Base-by-base conservation (phyloP, 1,139 yeast genomes). In the Debaryomyces subglobosus region DNA sequence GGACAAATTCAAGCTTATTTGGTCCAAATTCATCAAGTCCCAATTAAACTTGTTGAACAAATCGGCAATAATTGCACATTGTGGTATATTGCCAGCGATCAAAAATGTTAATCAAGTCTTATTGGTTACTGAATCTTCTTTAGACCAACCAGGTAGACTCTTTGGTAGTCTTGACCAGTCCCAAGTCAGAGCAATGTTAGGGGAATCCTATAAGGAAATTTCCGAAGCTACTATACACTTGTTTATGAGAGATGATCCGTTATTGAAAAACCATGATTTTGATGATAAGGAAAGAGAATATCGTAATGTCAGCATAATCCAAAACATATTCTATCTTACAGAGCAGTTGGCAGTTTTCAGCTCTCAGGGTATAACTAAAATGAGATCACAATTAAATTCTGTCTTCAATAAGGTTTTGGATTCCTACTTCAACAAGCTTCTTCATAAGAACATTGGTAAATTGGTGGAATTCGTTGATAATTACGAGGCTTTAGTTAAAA, bases 381-480 rank as follows among this genome's bases (percentile, higher is more conserved):
- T 83, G 67, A 74, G 73, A 46, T 58, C 57, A 2, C 78, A 80
- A 54, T 67, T 82, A 43, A 74, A 71, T 5, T 53, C 64, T 3
- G 84, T 85, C 47, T 81, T 86, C 45, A 69, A 65, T 27, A 71
- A 69, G 45, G 73, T 85, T 8, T 70, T 70, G 53, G 62, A 58
- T 5, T 58, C 58, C 10, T 75, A 75, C 53, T 73, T 86, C 55
- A 77, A 77, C 55, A 78, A 78, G 49, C 78, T 83, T 23, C 53
- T 76, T 35, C 62, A 60, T 40, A 71, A 72, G 49, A 64, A 66
- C 46, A 59, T 89, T 62, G 95, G 90, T 5, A 86, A 83, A 60
- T 66, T 88, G 48, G 71, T 79, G 32, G 84, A 83, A 27, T 86
- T 88, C 62, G 80, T 90, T 4, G 78, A 78, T 41, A 89, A 85